Evolutionary conservation across 768 basidiomycete genomes (phyloP), one percentile per base, ranked within the genome.

Genomic region (Leccinum longicurvipes): DNA sequence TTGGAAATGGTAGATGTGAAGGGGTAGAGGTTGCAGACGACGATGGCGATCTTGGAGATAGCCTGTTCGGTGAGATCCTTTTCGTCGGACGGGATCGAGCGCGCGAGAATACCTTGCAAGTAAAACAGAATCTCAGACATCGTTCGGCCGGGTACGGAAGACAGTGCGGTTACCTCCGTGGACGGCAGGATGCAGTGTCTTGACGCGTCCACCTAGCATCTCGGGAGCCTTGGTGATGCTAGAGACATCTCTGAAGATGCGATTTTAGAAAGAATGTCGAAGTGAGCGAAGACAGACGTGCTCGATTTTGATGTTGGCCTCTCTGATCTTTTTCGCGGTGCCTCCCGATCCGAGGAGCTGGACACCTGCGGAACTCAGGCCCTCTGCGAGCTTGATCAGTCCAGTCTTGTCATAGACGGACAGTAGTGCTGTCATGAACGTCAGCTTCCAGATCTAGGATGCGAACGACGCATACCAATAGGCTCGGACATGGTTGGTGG

Each of bases 1-100:
- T 87, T 84, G 1, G 95, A 82, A 69, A 96, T 91, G 47, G 95
- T 97, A 21, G 86, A 83, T 29, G 90, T 84, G 77, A 99, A 99
- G 1, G 97, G 97, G 77, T 99, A 98, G 51, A 99, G 85, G 72
- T 99, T 99, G 85, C 97, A 99, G 58, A 97, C 94, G 55, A 99
- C 96, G 76, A 99, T 89, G 54, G 89, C 86, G 75, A 98, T 98
- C 59, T 91, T 91, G 6, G 90, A 83, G 73, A 99, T 98, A 56
- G 77, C 78, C 67, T 96, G 93, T 7, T 85, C 77, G 27, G 81
- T 75, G 50, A 98, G 82, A 71, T 99, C 97, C 52, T 81, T 78
- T 61, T 93, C 82, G 74, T 99, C 97, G 10, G 93, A 93, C 4
- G 89, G 84, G 61, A 94, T 96, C 50, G 87, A 82, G 19, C 97